Conservation (phyloP, 176 grass and related monocot genomes). For the Pontederia crassipes region DNA sequence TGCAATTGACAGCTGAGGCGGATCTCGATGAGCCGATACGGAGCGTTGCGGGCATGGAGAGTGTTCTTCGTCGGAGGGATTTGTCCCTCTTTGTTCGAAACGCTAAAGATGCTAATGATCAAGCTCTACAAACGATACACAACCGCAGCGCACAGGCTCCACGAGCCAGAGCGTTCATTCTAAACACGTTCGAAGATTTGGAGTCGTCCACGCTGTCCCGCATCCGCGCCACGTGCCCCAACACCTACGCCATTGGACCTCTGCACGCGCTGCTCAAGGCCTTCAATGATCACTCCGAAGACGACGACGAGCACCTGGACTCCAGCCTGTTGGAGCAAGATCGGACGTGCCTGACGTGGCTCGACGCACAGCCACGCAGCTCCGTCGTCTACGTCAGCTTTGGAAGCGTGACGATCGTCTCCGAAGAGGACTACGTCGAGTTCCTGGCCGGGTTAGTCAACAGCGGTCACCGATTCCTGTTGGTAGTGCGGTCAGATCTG, state of each 20-base stretch:
- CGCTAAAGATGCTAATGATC: neutral
- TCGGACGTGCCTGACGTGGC: slow-evolving; percentile 31
- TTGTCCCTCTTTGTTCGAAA: slow-evolving; percentile 13
- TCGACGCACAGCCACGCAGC: slow-evolving; percentile 27
- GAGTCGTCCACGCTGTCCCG: neutral
- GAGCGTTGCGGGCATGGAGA: slow-evolving; percentile 24
- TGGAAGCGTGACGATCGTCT: slow-evolving; percentile 35
- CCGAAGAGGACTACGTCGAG: slow-evolving; percentile 21
- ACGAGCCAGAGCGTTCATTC: slow-evolving; percentile 1
- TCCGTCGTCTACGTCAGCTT: slow-evolving; percentile 57
- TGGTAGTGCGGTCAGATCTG: slow-evolving; percentile 43
- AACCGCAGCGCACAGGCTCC: neutral
- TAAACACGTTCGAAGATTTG: slow-evolving; percentile 4
- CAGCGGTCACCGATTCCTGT: slow-evolving; percentile 33
- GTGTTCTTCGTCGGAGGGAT: slow-evolving; percentile 25
- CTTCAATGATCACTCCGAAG: neutral
- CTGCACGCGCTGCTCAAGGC: neutral
- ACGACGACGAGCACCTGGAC: neutral
- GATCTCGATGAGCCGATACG: slow-evolving; percentile 22
- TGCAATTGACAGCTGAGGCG: neutral
- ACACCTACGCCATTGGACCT: slow-evolving; percentile 1
- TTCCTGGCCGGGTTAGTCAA: slow-evolving; percentile 29
- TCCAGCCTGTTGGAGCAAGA: slow-evolving; percentile 36
- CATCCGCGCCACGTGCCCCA: neutral
- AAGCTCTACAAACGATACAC: slow-evolving; percentile 7